Base-by-base conservation (phyloP, 768 basidiomycete species). In the Cantharellus anzutake region DNA sequence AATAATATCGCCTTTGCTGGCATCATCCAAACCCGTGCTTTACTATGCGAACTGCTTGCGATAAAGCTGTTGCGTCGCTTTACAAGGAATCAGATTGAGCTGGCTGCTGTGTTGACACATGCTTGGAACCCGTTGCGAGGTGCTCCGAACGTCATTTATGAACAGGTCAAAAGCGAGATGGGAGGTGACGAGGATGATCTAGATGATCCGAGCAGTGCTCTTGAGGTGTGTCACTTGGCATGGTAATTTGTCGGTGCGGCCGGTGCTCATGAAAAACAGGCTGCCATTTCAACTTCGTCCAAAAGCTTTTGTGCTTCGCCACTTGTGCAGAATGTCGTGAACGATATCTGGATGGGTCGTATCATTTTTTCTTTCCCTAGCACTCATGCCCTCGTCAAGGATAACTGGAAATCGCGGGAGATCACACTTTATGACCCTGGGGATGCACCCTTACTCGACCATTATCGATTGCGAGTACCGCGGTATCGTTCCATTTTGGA, bases 381-480 rank as follows among this genome's bases (percentile, higher is more conserved):
- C 0, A 77, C 72, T 55, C 81, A 83, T 35, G 85, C 90, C 1
- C 78, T 98, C 57, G 75, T 98, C 4, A 82, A 84, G 16, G 94
- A 97, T 69, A 86, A 88, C 66, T 97, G 97, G 73, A 90, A 87
- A 70, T 79, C 78, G 40, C 77, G 78, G 48, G 78, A 79, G 16
- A 87, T 84, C 63, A 80, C 83, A 65, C 73, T 83, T 40, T 90
- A 91, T 68, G 76, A 88, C 65, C 73, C 75, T 42, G 75, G 77
- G 35, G 76, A 73, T 16, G 80, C 80, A 1, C 82, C 85, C 0
- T 82, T 86, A 66, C 75, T 93, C 11, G 84, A 93, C 67, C 90
- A 96, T 67, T 90, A 91, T 66, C 75, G 87, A 81, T 81, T 93
- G 44, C 81, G 86, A 7, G 88, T 93, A 3, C 90, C 90, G 5